Conservation (phyloP, 2,329 filamentous ascomycete species). For the Pseudogymnoascus sp. region DNA sequence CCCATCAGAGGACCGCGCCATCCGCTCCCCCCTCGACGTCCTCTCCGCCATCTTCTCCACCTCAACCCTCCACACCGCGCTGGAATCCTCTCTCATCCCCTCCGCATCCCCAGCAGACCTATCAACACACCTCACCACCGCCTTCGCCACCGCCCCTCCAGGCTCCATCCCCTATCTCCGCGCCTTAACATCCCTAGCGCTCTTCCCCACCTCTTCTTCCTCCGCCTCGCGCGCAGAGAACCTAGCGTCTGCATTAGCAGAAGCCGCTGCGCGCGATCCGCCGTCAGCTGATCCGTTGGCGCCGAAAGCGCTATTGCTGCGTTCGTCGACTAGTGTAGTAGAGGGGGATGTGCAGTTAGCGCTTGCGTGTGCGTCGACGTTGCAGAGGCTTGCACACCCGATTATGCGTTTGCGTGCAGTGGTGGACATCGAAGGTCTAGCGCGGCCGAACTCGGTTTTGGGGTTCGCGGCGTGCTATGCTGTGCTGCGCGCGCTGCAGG, state of each 20-base stretch:
- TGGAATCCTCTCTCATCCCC: constrained; percentile 49
- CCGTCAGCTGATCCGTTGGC: background rate
- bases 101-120: constrained; percentile 31
- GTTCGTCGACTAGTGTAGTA: constrained; percentile 30
- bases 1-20: constrained; percentile 64
- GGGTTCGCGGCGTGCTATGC: constrained; percentile 52
- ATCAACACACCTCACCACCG: constrained; percentile 41
- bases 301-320: constrained; percentile 10
- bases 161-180: constrained; percentile 63
- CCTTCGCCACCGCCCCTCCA: constrained; percentile 65
- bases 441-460: constrained; percentile 33
- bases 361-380: background rate
- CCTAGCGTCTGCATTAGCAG: background rate
- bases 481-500: constrained; percentile 45
- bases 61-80: constrained; percentile 58
- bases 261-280: background rate
- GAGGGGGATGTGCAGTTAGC: background rate
- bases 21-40: constrained; percentile 80
- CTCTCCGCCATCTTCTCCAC: constrained; percentile 88
- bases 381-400: background rate
- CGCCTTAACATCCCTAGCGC: constrained; percentile 49
- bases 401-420: background rate
- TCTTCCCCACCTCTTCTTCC: constrained; percentile 37
- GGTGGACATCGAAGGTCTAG: background rate
- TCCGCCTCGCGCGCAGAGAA: constrained; percentile 30